Conservation (phyloP, 2,329 filamentous ascomycete genomes). For the Diaporthe batatas region DNA sequence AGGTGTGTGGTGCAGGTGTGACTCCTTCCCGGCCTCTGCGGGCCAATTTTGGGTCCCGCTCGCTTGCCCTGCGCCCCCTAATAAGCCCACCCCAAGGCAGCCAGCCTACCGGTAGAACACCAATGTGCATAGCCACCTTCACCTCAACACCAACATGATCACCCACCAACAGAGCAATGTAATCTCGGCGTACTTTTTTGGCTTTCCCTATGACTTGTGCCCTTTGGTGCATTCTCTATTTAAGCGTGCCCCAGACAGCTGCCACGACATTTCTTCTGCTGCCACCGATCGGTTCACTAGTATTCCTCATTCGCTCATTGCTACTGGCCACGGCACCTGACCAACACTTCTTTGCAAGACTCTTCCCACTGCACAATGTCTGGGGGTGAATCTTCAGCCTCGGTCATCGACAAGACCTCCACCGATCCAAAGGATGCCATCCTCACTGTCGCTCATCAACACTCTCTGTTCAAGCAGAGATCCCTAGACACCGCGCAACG, state of each 20-base stretch:
- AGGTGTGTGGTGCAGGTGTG: not conserved
- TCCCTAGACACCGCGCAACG: not conserved
- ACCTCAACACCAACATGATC: too few species aligned
- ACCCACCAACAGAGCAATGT: not conserved
- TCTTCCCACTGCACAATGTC: not conserved
- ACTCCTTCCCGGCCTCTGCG: constrained; percentile 6
- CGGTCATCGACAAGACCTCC: not conserved
- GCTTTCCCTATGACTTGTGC: not conserved
- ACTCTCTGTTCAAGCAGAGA: not conserved
- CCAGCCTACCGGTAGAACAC: too few species aligned
- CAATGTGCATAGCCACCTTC: too few species aligned
- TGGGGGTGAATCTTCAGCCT: not conserved
- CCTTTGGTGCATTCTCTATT: not conserved
- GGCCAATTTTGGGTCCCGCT: not conserved
- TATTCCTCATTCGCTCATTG: not conserved
- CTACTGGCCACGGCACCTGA: not conserved
- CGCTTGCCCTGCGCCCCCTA: constrained; percentile 7
- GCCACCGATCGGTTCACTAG: too few species aligned
- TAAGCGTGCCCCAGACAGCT: not conserved
- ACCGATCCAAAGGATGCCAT: too few species aligned
- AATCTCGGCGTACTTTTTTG: constrained; percentile 4
- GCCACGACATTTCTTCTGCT: too few species aligned
- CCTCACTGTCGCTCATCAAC: not conserved
- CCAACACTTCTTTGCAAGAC: too few species aligned
- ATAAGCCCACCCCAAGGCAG: not conserved